Evolutionary conservation across 495 filamentous ascomycete genomes (phyloP), one percentile per base, ranked within the genome.

Genomic region (Margaritispora aquatica): DNA sequence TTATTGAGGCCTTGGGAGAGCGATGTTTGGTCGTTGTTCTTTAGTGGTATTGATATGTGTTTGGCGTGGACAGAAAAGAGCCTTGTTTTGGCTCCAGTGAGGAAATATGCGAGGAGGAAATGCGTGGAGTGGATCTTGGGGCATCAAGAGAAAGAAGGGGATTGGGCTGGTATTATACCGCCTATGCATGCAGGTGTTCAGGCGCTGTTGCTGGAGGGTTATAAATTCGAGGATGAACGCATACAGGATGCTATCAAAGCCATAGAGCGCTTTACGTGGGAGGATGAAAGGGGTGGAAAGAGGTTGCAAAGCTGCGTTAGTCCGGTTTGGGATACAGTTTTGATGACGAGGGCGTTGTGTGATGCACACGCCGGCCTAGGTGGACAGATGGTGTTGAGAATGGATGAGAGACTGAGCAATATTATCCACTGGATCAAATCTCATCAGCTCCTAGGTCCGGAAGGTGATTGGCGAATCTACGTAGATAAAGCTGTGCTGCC

Each of bases 391-490:
- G 21, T 68, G 0, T n/a, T n/a, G n/a, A n/a, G n/a, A n/a, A n/a
- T n/a, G n/a, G n/a, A 13, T 13, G 13, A 34, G 13, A 34, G 13
- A 13, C 29, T 34, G 5, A 34, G 5, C 29, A 41, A 51, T 9
- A 44, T 67, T 9, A 51, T 70, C 2, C 23, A 53, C 8, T 76
- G 72, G 70, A 57, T 63, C 23, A 51, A 59, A 47, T 31, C 23
- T 0, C 68, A 59, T 7, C 74, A 77, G 59, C 44, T 68, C 10
- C 19, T 57, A 19, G 26, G 26, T 44, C 4, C 10, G 21, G 15
- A 60, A 23, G 69, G 70, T 8, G 75, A 78, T 58, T 75, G 72
- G 71, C 54, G 51, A 2, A 31, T 73, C 2, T 70, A 69, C 71
- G 0, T 19, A 58, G 0, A 49, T 67, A 0, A 22, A 15, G n/a